phyloP scores from a whole-genome alignment of 306 rosid species.

The Vachellia collinsii region DNA sequence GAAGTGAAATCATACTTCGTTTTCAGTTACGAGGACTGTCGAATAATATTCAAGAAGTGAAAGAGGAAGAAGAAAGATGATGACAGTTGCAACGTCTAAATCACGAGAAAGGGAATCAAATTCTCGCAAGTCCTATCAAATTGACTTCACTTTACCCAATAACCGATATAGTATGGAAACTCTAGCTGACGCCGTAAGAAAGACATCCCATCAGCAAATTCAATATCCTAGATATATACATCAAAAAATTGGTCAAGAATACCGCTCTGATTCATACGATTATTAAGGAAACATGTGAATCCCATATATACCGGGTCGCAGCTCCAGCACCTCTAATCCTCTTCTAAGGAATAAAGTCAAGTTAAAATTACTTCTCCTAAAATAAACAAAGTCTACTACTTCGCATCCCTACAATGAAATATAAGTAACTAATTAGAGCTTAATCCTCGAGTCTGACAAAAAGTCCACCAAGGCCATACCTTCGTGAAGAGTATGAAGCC shows the following conservation, averaged over 20 bases:
- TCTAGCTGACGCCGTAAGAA: neutral
- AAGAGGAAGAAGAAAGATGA: neutral
- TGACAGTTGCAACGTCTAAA: neutral
- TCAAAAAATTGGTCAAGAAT: constrained; percentile 8
- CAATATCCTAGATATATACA: neutral
- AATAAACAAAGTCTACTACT: neutral
- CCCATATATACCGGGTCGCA: neutral
- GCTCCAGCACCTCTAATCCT: constrained; percentile 23
- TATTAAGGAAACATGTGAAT: neutral
- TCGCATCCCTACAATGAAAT: neutral
- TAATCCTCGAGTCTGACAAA: constrained; percentile 31
- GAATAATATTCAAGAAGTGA: neutral
- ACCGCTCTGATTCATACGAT: constrained; percentile 28
- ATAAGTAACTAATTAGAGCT: neutral
- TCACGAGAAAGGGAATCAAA: neutral
- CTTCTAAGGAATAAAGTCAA: neutral
- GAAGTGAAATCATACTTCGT: neutral
- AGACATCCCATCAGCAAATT: constrained; percentile 14
- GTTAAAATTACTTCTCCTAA: constrained; percentile 2
- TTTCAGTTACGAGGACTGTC: neutral
- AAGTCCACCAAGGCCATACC: constrained; percentile 48
- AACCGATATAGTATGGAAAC: neutral
- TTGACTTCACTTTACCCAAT: constrained; percentile 25
- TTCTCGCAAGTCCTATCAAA: constrained; percentile 2
- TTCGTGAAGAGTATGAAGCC: constrained; percentile 84